phyloP scores from a whole-genome alignment of 1,139 yeast species.

The Yamadazyma mexicana region DNA sequence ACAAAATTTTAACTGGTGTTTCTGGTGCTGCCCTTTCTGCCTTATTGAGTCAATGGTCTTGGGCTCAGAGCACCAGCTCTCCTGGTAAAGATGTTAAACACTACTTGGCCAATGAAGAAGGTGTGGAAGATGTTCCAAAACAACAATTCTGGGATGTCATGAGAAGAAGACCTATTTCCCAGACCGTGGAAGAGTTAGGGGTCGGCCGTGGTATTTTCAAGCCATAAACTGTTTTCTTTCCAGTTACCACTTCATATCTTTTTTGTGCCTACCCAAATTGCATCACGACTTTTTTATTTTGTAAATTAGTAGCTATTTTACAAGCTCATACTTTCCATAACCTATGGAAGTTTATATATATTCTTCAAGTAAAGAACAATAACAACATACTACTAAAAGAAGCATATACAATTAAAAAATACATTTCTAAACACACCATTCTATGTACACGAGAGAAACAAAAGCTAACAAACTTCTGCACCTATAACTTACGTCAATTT shows the following conservation, averaged over 20 bases:
- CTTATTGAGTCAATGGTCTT: constrained; percentile 38
- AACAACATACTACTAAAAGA: not conserved
- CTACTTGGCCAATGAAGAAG: constrained; percentile 32
- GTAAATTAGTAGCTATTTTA: not conserved
- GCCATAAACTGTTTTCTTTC: no score
- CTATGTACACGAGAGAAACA: not conserved
- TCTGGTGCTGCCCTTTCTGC: constrained; percentile 44
- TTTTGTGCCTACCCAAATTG: not conserved
- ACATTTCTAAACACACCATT: not conserved
- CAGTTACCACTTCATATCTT: no score
- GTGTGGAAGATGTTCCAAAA: constrained; percentile 29
- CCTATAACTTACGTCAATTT: constrained; percentile 29
- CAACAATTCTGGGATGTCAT: constrained; percentile 84
- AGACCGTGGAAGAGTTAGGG: constrained; percentile 77
- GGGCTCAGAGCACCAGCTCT: constrained; percentile 45
- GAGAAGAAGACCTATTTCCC: constrained; percentile 80
- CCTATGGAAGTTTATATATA: no score
- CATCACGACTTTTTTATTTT: not conserved
- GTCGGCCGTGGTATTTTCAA: constrained; percentile 57
- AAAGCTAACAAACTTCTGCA: not conserved
- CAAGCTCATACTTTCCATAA: not conserved
- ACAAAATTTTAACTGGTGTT: constrained; percentile 42
- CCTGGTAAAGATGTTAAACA: constrained; percentile 40
- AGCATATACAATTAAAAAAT: not conserved
- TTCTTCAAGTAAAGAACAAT: no score